Evolutionary conservation across 2,329 filamentous ascomycete genomes (phyloP), one percentile per base, ranked within the genome.

Genomic region (Colletotrichum camelliae): DNA sequence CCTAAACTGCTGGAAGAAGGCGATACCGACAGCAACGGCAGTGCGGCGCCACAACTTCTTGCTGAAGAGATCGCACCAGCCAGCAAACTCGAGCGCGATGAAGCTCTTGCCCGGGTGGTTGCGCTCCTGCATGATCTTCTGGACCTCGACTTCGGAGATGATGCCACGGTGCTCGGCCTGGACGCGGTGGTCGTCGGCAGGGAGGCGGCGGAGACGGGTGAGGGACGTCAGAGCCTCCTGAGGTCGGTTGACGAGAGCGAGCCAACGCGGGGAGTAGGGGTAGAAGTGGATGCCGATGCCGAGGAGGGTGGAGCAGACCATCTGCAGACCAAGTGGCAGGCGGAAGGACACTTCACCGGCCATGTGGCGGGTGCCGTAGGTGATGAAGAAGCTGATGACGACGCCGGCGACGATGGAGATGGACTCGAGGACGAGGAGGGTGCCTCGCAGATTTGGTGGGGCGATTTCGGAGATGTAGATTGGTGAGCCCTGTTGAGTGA

Each of bases 331-430:
- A 72, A 89, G 88, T 0, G 88, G 88, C 0, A 90, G 82, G 9
- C 87, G 84, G 79, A 86, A 89, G 4, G 84, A 80, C 79, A 83
- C 84, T 77, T 87, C 84, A 43, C 84, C 80, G 1, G 81, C 74
- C 64, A 89, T 85, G 77, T 85, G 83, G 7, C 84, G 82, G 1
- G 88, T 90, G 3, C 86, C 89, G 73, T 90, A 91, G 0, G 88
- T 89, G 39, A 89, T 89, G 87, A 88, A 91, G 78, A 87, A 91
- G 4, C 88, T 87, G 39, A 90, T 82, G 9, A 90, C 86, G 67
- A 87, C 87, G 6, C 89, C 91, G 66, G 88, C 87, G 58, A 90
- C 88, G 74, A 90, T 83, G 5, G 85, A 88, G 78, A 90, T 86
- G 5, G 84, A 83, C 78, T 89, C 89, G 81, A 90, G 88, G 78